Base-by-base conservation (phyloP, 1,284 basidiomycete species). In the Rhodotorula sp. region DNA sequence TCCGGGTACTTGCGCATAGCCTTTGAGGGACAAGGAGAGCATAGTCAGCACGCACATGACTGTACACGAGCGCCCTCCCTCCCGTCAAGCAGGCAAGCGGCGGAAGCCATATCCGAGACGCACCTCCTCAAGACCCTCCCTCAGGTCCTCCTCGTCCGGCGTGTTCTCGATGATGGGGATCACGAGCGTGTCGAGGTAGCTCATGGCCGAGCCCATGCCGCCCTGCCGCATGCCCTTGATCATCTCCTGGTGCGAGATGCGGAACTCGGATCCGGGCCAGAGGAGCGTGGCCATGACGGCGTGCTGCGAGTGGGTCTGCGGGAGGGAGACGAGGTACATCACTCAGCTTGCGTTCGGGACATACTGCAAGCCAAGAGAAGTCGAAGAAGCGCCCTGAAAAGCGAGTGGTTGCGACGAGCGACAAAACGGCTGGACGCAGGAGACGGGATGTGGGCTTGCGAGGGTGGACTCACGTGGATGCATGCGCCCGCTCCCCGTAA, bases 141-240 rank as follows among this genome's bases (percentile, higher is more conserved):
- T 90, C 71, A 93, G 83, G 80, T 93, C 91, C 80, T 92, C 91
- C 80, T 93, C 91, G 71, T 90, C 85, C 9, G 91, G 91, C 4
- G 92, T 93, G 78, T 93, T 93, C 77, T 91, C 89, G 72, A 93
- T 93, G 78, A 93, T 93, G 0, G 91, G 92, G 8, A 93, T 84
- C 69, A 88, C 87, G n/a, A 93, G 85, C 4, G 90, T 92, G 81
- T 93, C 91, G 66, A 91, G 86, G 81, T 91, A 93, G 3, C 90
- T 89, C 71, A 92, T 80, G 0, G 91, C 86, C 45, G 84, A 82
- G 16, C 89, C 90, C 44, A 85, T 88, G 7, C 91, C 91, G 16
- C 86, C 89, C 27, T 88, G 80, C n/a, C 90, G 86, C 63, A 93
- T 87, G 50, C 91, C 92, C 81, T 93, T 93, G 81, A 93, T 93